phyloP scores from a whole-genome alignment of 148 eudicot species.

The Camellia sinensis region DNA sequence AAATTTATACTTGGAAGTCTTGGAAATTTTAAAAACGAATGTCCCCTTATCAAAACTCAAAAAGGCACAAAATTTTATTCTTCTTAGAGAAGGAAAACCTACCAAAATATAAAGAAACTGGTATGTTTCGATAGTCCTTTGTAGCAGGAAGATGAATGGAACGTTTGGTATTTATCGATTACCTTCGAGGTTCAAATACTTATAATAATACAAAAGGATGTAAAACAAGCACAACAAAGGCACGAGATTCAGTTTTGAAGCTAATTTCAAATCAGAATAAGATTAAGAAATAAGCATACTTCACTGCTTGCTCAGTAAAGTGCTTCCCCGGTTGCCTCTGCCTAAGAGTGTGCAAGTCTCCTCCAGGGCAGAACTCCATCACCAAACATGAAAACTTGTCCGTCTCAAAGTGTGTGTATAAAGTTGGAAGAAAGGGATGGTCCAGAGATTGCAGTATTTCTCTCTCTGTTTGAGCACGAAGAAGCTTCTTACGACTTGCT shows the following conservation, averaged over 20 bases:
- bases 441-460: conserved; percentile 62
- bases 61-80: neutral
- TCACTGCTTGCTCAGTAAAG: conserved; percentile 67
- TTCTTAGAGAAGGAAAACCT: neutral
- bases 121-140: neutral
- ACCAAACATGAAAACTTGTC: conserved; percentile 77
- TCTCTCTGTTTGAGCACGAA: conserved; percentile 69
- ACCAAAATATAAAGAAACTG: neutral
- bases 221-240: neutral
- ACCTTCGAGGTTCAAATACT: neutral
- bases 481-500: conserved; percentile 66
- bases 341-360: conserved; percentile 69
- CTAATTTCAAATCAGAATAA: neutral
- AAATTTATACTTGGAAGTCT: neutral
- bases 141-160: neutral
- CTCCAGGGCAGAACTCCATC: conserved; percentile 81
- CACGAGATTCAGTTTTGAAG: neutral
- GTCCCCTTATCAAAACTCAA: neutral
- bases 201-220: neutral
- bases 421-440: conserved; percentile 67
- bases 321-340: conserved; percentile 71
- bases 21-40: neutral
- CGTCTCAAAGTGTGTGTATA: conserved; percentile 65
- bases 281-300: conserved; percentile 33
- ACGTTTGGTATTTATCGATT: neutral